These are phyloP conservation scores for Cetradonia linearis DNA, from an alignment of 495 filamentous ascomycete species.

Conservation along the genomic window DNA sequence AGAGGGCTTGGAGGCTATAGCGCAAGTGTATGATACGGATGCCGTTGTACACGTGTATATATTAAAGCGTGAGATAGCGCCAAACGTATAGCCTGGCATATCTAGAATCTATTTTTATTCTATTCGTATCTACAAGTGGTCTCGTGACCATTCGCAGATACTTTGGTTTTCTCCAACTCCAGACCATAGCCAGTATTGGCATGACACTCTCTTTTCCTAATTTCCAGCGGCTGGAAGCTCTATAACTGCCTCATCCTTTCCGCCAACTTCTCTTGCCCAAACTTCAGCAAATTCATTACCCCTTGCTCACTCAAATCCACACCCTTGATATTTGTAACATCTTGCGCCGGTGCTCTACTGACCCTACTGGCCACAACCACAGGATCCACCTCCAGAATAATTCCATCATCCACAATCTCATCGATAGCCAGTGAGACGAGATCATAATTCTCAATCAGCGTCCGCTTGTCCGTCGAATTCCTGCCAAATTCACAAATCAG, in stretches of 20 bases:
- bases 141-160: neutral
- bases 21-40: conserved; percentile 34
- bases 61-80: conserved; percentile 1
- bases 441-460: conserved; percentile 96
- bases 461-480: conserved; percentile 92
- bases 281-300: conserved; percentile 86
- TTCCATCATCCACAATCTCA: conserved; percentile 92
- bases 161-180: neutral
- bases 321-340: conserved; percentile 75
- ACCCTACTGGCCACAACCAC: conserved; percentile 84
- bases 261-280: conserved; percentile 83
- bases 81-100: conserved; percentile 2
- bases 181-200: neutral
- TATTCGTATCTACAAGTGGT: neutral
- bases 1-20: conserved; percentile 36
- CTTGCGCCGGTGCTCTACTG: conserved; percentile 81
- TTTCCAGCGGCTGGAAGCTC: neutral
- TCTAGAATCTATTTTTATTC: neutral
- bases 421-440: conserved; percentile 83
- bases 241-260: conserved; percentile 78
- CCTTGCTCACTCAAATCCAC: conserved; percentile 96
- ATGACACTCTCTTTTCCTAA: neutral
- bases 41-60: conserved; percentile 19
- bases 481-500: conserved; percentile 32
- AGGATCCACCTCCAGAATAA: conserved; percentile 93